phyloP scores from a whole-genome alignment of 495 filamentous ascomycete genomes.

The Neurospora tetrasperma region DNA sequence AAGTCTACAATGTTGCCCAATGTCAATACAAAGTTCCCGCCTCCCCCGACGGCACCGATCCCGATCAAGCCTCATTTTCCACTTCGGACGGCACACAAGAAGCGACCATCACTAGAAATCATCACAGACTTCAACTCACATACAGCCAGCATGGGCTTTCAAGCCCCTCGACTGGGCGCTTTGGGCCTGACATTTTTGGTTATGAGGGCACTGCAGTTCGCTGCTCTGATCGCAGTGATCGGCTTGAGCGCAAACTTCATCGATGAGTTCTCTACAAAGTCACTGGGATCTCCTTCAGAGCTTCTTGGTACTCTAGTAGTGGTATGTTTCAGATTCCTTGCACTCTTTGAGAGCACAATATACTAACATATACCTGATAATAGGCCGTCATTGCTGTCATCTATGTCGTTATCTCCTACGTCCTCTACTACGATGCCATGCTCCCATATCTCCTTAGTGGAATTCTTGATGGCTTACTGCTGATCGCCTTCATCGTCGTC shows the following conservation, averaged over 20 bases:
- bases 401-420: slow-evolving; percentile 67
- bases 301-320: slow-evolving; percentile 70
- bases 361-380: not conserved
- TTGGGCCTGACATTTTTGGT: slow-evolving; percentile 69
- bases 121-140: slow-evolving; percentile 28
- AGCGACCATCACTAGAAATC: slow-evolving; percentile 21
- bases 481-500: slow-evolving; percentile 69
- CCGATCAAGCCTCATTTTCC: slow-evolving; percentile 18
- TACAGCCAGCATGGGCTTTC: slow-evolving; percentile 39
- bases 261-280: slow-evolving; percentile 55
- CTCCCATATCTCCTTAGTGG: slow-evolving; percentile 64
- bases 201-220: slow-evolving; percentile 58
- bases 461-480: slow-evolving; percentile 54
- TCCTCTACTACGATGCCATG: slow-evolving; percentile 70
- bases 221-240: slow-evolving; percentile 67
- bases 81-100: slow-evolving; percentile 17
- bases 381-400: slow-evolving; percentile 69
- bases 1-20: slow-evolving; percentile 19
- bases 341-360: not conserved
- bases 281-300: slow-evolving; percentile 54
- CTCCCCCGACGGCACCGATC: slow-evolving; percentile 19
- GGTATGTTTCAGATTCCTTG: slow-evolving; percentile 41
- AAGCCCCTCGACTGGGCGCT: slow-evolving; percentile 59
- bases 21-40: slow-evolving; percentile 15
- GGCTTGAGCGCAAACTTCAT: slow-evolving; percentile 79